Evolutionary conservation across 345 rosid genomes (phyloP).

Genomic region (Combretum micranthum): DNA sequence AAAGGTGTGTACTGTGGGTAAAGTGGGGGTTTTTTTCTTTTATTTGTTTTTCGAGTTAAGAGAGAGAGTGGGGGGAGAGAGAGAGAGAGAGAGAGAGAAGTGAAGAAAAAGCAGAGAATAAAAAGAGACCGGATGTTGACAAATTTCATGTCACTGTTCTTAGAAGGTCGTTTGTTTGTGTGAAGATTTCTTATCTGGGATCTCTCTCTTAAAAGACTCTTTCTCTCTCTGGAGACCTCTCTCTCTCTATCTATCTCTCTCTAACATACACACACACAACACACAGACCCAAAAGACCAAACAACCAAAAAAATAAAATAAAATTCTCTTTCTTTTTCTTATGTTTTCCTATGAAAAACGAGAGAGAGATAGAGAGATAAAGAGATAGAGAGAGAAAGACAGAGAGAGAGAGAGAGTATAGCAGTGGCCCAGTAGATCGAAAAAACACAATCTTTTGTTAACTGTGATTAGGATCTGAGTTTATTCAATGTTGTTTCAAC

Average conservation of each 20-base stretch:
- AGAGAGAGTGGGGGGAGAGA: not conserved
- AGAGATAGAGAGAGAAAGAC: slow-evolving; percentile 20
- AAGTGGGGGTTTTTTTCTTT: too few species aligned
- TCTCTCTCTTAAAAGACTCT: slow-evolving; percentile 40
- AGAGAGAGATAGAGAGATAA: slow-evolving; percentile 6
- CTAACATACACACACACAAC: too few species aligned
- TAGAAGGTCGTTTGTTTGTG: slow-evolving; percentile 89
- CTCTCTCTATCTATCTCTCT: not conserved
- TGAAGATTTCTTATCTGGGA: slow-evolving; percentile 79
- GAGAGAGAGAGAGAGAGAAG: slow-evolving; percentile 16
- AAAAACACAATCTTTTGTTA: slow-evolving; percentile 19
- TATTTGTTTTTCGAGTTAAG: not conserved
- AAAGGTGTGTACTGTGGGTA: not conserved
- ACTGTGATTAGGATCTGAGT: slow-evolving; percentile 55
- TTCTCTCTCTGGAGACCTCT: slow-evolving; percentile 33
- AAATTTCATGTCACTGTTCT: slow-evolving; percentile 90
- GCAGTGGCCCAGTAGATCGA: slow-evolving; percentile 88
- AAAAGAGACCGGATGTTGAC: slow-evolving; percentile 97
- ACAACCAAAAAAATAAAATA: too few species aligned
- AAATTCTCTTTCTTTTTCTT: slow-evolving; percentile 16
- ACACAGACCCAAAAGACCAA: slow-evolving; percentile 1
- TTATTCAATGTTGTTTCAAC: slow-evolving; percentile 40
- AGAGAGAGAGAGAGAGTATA: too few species aligned
- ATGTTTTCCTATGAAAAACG: not conserved
- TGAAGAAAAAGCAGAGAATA: slow-evolving; percentile 70